Evolutionary conservation across 805 yeast species (phyloP), one percentile per base, ranked within the genome.

Genomic region (Pichia thaimueangensis): DNA sequence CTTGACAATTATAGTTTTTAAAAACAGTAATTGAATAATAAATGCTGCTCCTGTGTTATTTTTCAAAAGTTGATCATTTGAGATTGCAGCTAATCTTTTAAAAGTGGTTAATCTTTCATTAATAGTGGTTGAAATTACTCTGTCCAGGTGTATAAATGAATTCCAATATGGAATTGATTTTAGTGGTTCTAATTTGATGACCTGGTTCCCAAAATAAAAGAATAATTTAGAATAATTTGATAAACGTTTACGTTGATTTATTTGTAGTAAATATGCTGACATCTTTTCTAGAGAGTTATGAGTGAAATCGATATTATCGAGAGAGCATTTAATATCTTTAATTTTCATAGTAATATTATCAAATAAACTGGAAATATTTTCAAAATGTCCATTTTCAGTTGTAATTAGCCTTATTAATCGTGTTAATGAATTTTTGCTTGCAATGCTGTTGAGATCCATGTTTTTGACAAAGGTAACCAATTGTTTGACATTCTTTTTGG

Each of bases 201-300:
- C 38, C 28, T 47, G 56, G 8, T 55, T 59, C 0, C 71, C 74
- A 37, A 62, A 51, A 44, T 71, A 69, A 50, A 64, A 74, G 6
- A 67, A 55, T 11, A 76, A 37, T 47, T 71, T 73, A 3, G 78
- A 68, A 4, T 76, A 47, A 50, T 74, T 74, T 37, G 67, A 59
- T 6, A 71, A 53, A 43, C 80, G 54, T 47, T 69, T 73, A 2
- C 42, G 43, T 16, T 57, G 56, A 22, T 27, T 17, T 15, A 12
- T 15, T 6, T n/a, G 13, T 20, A 19, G 35, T 43, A 55, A 25
- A 30, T 41, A 16, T 10, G 49, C 17, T 37, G 35, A 25, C 57
- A 64, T 37, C 56, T 31, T 7, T 6, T 24, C 16, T 21, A 55
- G 24, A 9, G 43, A 13, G 30, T 7, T 45, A 33, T 30, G 41